Evolutionary conservation across 495 filamentous ascomycete species (phyloP).

Genomic region (Bacidia rubella): DNA sequence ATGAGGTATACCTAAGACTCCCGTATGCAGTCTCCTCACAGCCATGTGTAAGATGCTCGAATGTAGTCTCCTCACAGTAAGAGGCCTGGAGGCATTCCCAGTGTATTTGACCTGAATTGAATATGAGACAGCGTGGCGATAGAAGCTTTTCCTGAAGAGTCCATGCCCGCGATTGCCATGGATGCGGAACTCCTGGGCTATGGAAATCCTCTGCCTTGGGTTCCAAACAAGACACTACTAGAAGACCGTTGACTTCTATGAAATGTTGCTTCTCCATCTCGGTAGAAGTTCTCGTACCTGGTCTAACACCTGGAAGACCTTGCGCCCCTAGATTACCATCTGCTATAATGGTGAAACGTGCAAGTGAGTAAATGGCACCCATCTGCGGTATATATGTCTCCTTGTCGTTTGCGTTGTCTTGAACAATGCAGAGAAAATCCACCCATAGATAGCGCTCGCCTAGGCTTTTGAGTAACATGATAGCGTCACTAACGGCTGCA

Average conservation of each 20-base stretch:
- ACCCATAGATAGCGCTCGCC: slow-evolving; percentile 16
- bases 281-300: neutral
- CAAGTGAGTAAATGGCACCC: slow-evolving; percentile 7
- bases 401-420: slow-evolving; percentile 11
- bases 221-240: neutral
- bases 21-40: neutral
- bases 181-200: neutral
- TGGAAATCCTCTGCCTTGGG: neutral
- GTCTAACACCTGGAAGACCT: neutral
- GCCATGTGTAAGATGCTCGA: neutral
- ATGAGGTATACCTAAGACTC: neutral
- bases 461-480: slow-evolving; percentile 2
- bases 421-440: slow-evolving; percentile 15
- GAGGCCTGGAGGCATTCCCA: slow-evolving; percentile 3
- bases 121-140: slow-evolving; percentile 7
- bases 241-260: neutral
- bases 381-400: slow-evolving; percentile 6
- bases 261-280: neutral
- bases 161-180: slow-evolving; percentile 6
- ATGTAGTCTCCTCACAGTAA: slow-evolving; percentile 1
- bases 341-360: slow-evolving; percentile 4
- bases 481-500: slow-evolving; percentile 12
- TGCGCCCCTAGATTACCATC: neutral
- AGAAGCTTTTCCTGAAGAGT: slow-evolving; percentile 10
- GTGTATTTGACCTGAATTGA: slow-evolving; percentile 2